Base-by-base conservation (phyloP, 108 stramenopile genomes). In the Skeletonema tropicum region DNA sequence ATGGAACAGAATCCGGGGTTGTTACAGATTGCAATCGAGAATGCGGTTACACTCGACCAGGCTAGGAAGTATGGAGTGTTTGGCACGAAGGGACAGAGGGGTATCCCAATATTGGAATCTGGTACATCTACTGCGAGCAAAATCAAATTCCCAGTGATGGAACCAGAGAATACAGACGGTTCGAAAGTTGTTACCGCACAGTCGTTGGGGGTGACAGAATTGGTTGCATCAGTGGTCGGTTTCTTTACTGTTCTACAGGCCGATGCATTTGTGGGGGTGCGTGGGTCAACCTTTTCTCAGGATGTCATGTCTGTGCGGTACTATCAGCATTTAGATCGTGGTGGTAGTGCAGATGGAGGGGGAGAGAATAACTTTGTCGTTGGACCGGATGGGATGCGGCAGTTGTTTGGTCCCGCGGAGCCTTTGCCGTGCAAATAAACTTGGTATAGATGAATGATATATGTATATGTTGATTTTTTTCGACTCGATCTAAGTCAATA, bases 231-330 rank as follows among this genome's bases (percentile, higher is more conserved):
- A 8, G 60, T 91, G 7, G 60, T 91, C 39, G 88, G 91, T 64
- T 94, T 90, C 66, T 82, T 89, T 66, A 75, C 88, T 52, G 89
- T 88, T 3, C 71, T 84, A 2, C 35, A 71, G 21, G 86, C 90
- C 6, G 72, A 73, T 10, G 61, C 78, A 13, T 94, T 91, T 68
- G 75, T 94, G n/a, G 92, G 92, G 0, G 89, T 90, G 19, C 57
- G 73, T 10, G 68, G 80, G 10, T 83, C 82, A 58, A 81, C 84
- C 23, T 94, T 72, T 71, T 87, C 85, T 2, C 89, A 76, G 11
- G 88, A 87, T 79, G 85, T 91, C 13, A 90, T 86, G 77, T 88
- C 90, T 9, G 80, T 81, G 33, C 84, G 92, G 3, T 90, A 89
- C 65, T 82, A 87, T 57, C 67, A 77, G 75, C 85, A 86, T 48